Evolutionary conservation across 805 yeast genomes (phyloP).

Genomic region (Candida piceae): DNA sequence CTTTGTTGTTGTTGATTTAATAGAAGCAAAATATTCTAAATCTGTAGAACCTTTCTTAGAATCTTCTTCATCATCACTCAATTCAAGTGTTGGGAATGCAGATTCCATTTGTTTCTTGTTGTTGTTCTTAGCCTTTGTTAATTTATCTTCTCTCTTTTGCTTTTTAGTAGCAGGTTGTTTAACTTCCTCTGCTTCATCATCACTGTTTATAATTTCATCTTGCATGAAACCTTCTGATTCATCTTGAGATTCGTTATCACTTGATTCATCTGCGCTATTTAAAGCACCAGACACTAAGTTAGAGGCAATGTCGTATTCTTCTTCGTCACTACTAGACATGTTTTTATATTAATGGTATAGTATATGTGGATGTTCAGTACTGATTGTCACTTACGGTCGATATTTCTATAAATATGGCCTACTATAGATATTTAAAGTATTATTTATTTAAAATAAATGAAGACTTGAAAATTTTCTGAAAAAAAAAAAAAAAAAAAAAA

Average conservation of each 20-base stretch:
- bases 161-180: not conserved
- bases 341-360: not conserved
- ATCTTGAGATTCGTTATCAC: conserved; percentile 19
- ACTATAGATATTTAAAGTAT: too few species aligned
- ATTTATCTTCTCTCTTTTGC: conserved; percentile 24
- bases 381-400: too few species aligned
- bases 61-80: conserved; percentile 37
- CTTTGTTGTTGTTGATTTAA: conserved; percentile 34
- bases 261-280: conserved; percentile 14
- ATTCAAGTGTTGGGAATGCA: conserved; percentile 38
- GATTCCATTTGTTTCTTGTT: conserved; percentile 7
- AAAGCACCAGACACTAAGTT: conserved; percentile 44
- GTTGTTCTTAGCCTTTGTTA: conserved; percentile 12
- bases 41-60: conserved; percentile 35
- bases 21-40: conserved; percentile 32
- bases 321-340: conserved; percentile 33
- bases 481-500: not conserved
- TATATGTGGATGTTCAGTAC: too few species aligned
- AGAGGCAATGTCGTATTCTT: conserved; percentile 58
- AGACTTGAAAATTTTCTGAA: conserved; percentile 1
- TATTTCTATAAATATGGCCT: too few species aligned
- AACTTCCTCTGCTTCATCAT: conserved; percentile 40
- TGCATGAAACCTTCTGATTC: conserved; percentile 33
- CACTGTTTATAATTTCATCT: conserved; percentile 48
- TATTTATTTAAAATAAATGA: too few species aligned